Conservation (phyloP, 2,329 filamentous ascomycete species). For the Ophiosphaerella herpotricha region DNA sequence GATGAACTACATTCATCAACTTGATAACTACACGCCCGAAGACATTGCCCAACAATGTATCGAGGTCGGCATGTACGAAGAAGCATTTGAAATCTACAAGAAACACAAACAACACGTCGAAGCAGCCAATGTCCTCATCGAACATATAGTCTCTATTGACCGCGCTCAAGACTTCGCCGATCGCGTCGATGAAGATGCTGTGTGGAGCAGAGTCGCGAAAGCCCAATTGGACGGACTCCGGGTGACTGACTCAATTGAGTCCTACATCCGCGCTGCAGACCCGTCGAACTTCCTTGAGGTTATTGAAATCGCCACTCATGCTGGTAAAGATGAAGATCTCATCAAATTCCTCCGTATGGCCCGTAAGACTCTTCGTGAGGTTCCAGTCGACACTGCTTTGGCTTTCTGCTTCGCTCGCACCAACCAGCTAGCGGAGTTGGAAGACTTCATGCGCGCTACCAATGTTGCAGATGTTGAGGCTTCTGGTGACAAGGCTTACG, state of each 20-base stretch:
- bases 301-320: slow-evolving; percentile 92
- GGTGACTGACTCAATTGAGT: slow-evolving; percentile 89
- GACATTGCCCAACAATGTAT: slow-evolving; percentile 94
- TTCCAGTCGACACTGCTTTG: slow-evolving; percentile 88
- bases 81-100: slow-evolving; percentile 98
- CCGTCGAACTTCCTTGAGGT: slow-evolving; percentile 93
- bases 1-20: slow-evolving; percentile 93
- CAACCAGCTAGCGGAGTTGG: slow-evolving; percentile 87
- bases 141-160: slow-evolving; percentile 97
- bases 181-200: slow-evolving; percentile 88
- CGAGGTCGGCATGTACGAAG: slow-evolving; percentile 91
- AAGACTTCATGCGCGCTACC: slow-evolving; percentile 90
- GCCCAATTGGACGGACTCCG: slow-evolving; percentile 95
- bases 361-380: slow-evolving; percentile 92
- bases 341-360: slow-evolving; percentile 97
- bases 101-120: slow-evolving; percentile 89
- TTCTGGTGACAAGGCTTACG: slow-evolving; percentile 97
- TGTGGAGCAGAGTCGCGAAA: slow-evolving; percentile 98
- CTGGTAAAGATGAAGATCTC: slow-evolving; percentile 96
- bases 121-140: slow-evolving; percentile 89
- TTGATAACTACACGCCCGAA: slow-evolving; percentile 86
- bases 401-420: slow-evolving; percentile 93
- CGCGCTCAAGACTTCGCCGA: slow-evolving; percentile 95
- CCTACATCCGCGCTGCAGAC: slow-evolving; percentile 94
- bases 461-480: slow-evolving; percentile 97